A percentile compares a stretch with the other conserved stretches of the same genome.
These are phyloP conservation scores for Boletus coccyginus DNA, from an alignment of 768 basidiomycete species.

Conservation along the genomic window DNA sequence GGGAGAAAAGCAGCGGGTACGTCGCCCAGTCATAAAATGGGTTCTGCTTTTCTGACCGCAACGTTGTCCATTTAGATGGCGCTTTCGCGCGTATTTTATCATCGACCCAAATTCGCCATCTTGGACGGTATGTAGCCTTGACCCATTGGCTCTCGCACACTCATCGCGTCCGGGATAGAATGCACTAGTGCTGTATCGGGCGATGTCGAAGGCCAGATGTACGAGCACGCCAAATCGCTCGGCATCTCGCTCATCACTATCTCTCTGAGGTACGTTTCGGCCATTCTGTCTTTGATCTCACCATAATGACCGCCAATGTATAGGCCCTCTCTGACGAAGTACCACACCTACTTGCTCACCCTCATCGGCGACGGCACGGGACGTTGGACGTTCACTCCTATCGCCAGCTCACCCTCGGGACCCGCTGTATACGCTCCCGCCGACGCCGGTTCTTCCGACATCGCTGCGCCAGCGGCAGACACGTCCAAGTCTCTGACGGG, in stretches of 20 bases:
- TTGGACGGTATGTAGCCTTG: slow-evolving; percentile 64
- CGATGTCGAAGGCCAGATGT: slow-evolving; percentile 96
- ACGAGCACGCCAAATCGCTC: slow-evolving; percentile 84
- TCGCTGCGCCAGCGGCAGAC: background rate
- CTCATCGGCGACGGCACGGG: slow-evolving; percentile 70
- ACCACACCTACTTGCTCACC: slow-evolving; percentile 85
- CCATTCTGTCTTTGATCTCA: background rate
- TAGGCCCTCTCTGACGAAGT: slow-evolving; percentile 79
- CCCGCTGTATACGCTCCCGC: background rate
- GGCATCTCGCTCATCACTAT: slow-evolving; percentile 94
- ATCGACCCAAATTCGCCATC: slow-evolving; percentile 77
- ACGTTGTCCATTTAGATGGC: slow-evolving; percentile 58
- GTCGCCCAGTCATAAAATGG: background rate
- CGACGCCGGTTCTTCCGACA: background rate
- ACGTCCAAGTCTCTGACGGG: background rate
- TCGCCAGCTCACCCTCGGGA: slow-evolving; percentile 27
- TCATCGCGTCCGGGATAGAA: slow-evolving; percentile 43
- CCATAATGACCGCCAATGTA: background rate
- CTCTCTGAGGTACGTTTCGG: slow-evolving; percentile 67
- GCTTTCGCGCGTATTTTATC: slow-evolving; percentile 91
- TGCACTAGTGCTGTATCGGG: slow-evolving; percentile 95
- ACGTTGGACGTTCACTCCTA: slow-evolving; percentile 65
- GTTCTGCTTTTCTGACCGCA: background rate
- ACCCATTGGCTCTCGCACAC: too few relatives aligned
- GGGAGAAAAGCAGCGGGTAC: slow-evolving; percentile 90